A percentile compares a stretch with the other conserved stretches of the same genome.
These are phyloP conservation scores for Hanseniaspora taiwanica DNA, from an alignment of 805 yeast species.

Conservation along the genomic window DNA sequence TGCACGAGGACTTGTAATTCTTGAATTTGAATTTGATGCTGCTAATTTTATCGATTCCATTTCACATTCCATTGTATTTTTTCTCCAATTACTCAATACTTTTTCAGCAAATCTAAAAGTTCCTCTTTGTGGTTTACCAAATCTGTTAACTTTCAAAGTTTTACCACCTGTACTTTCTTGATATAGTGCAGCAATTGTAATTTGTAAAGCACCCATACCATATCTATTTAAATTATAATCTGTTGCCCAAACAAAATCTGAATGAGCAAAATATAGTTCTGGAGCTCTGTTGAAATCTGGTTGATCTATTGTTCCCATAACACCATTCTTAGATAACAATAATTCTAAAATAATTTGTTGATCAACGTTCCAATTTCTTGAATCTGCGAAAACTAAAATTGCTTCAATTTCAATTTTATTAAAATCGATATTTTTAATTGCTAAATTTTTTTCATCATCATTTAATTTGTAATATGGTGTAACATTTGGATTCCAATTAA, in stretches of 20 bases:
- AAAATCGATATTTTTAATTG: constrained; percentile 47
- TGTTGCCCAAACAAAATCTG: constrained; percentile 90
- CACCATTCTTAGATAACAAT: constrained; percentile 62
- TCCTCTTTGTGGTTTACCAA: constrained; percentile 83
- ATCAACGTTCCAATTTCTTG: constrained; percentile 88
- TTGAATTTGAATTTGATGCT: too few species aligned
- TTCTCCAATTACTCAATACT: constrained; percentile 65
- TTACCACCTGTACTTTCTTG: constrained; percentile 67
- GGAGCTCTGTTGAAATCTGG: constrained; percentile 51
- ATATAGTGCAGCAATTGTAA: constrained; percentile 73
- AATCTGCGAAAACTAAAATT: constrained; percentile 80
- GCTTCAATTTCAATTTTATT: constrained; percentile 60
- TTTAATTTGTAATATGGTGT: constrained; percentile 71
- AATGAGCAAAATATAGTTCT: constrained; percentile 74
- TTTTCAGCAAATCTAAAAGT: constrained; percentile 77
- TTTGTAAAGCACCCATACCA: constrained; percentile 92
- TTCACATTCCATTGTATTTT: constrained; percentile 62
- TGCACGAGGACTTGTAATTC: too few species aligned
- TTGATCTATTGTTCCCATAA: constrained; percentile 52
- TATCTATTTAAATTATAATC: constrained; percentile 70
- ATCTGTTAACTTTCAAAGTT: constrained; percentile 66
- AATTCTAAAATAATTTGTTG: constrained; percentile 80
- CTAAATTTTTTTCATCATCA: constrained; percentile 49
- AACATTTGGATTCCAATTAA: constrained; percentile 79
- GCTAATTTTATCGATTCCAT: constrained; percentile 38